A percentile compares a stretch with the other conserved stretches of the same genome.
Conservation (phyloP, 2,329 filamentous ascomycete genomes). For the Sarocladium brachiariae region DNA sequence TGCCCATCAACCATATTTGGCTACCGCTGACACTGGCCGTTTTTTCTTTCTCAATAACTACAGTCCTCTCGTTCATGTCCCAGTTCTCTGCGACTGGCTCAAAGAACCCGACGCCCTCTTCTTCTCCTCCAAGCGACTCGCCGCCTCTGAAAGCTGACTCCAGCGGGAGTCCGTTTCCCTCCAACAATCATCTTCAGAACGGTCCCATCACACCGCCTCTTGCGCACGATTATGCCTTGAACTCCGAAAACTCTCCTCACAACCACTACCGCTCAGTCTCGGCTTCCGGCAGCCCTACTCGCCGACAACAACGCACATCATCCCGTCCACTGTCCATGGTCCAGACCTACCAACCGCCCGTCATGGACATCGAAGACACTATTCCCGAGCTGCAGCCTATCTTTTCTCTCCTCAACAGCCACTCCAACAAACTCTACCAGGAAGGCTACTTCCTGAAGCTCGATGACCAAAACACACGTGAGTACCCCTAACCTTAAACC, state of each 20-base stretch:
- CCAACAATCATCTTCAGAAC: constrained; percentile 29
- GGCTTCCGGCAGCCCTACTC: constrained; percentile 30
- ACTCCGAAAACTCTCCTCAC: constrained; percentile 14
- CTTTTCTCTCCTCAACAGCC: constrained; percentile 88
- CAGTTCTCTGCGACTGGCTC: constrained; percentile 54
- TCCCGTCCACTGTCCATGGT: constrained; percentile 80
- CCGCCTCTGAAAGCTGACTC: constrained; percentile 21
- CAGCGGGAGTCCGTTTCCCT: constrained; percentile 19
- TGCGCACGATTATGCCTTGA: constrained; percentile 34
- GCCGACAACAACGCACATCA: constrained; percentile 35
- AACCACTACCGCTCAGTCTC: constrained; percentile 18
- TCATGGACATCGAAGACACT: constrained; percentile 83
- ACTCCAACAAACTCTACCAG: constrained; percentile 93
- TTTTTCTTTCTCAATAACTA: background rate
- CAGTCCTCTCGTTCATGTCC: constrained; percentile 86
- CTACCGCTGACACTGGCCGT: background rate
- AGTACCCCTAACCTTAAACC: too few species aligned
- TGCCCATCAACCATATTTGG: background rate
- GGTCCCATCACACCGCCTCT: constrained; percentile 33
- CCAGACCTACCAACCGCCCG: constrained; percentile 74
- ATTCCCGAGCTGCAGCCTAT: constrained; percentile 90
- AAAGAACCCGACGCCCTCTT: constrained; percentile 37
- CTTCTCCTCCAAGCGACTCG: constrained; percentile 35
- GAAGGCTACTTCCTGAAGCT: constrained; percentile 97
- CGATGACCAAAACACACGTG: constrained; percentile 88